Percentiles rank a stretch among this genome's conserved stretches.
These are phyloP conservation scores for Ramalina intermedia DNA, from an alignment of 495 filamentous ascomycete genomes.

Conservation along the genomic window DNA sequence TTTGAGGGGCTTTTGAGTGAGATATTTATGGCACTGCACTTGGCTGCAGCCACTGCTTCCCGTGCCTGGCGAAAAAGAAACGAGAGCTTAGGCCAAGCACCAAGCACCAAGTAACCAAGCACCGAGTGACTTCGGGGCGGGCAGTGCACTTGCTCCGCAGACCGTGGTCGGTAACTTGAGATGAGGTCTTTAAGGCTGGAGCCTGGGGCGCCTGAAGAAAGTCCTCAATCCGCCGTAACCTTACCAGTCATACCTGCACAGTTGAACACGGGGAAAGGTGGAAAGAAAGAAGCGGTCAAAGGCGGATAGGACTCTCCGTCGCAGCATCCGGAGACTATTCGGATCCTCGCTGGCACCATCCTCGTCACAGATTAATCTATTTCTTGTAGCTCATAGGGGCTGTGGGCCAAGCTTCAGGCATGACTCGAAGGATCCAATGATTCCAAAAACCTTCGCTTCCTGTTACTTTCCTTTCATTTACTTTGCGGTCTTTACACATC, in stretches of 20 bases:
- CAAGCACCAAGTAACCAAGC: not conserved
- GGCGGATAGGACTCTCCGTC: not conserved
- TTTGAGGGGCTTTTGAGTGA: not conserved
- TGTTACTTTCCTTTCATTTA: too few species aligned
- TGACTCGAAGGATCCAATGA: too few species aligned
- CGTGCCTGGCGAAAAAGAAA: not conserved
- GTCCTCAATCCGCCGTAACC: too few species aligned
- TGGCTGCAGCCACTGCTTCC: not conserved
- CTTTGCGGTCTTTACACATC: too few species aligned
- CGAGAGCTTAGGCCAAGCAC: not conserved
- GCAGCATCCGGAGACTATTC: constrained; percentile 1
- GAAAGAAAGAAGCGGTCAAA: constrained; percentile 1
- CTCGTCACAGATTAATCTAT: too few species aligned
- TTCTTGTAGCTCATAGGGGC: too few species aligned
- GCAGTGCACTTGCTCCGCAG: constrained; percentile 2
- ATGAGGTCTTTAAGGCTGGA: too few species aligned
- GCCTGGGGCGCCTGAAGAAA: too few species aligned
- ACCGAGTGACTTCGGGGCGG: not conserved
- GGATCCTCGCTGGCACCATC: not conserved
- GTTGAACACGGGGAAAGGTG: not conserved
- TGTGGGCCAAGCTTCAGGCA: too few species aligned
- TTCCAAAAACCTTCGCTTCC: too few species aligned
- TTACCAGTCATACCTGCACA: too few species aligned
- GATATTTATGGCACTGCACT: not conserved
- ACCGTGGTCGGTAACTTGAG: too few species aligned